A percentile compares a stretch with the other conserved stretches of the same genome.
phyloP scores from a whole-genome alignment of 2,329 filamentous ascomycete species.

The Colletotrichum tofieldiae region DNA sequence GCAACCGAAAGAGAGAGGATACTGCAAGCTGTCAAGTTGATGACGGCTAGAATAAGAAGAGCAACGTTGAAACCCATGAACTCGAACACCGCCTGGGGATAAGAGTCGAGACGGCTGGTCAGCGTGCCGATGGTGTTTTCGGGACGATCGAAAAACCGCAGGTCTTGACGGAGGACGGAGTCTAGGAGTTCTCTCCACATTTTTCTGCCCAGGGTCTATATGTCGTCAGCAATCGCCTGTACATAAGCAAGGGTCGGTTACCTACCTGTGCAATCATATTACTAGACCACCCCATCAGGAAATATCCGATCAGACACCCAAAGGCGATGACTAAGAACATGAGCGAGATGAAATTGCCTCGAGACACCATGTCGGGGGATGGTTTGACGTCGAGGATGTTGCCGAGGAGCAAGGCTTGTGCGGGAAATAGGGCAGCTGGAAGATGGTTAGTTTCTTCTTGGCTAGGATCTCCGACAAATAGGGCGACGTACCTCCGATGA shows the following conservation, averaged over 20 bases:
- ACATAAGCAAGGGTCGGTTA: slow-evolving; percentile 43
- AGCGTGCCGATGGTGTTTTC: slow-evolving; percentile 54
- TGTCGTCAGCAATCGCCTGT: slow-evolving; percentile 44
- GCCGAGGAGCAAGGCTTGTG: slow-evolving; percentile 59
- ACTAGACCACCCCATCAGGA: slow-evolving; percentile 43
- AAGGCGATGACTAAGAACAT: slow-evolving; percentile 51
- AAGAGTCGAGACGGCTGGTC: slow-evolving; percentile 49
- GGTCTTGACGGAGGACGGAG: slow-evolving; percentile 55
- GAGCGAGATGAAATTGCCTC: slow-evolving; percentile 58
- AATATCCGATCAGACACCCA: slow-evolving; percentile 46
- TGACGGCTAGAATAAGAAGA: slow-evolving; percentile 52
- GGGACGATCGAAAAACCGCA: slow-evolving; percentile 57
- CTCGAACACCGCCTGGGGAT: slow-evolving; percentile 60
- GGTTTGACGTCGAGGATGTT: slow-evolving; percentile 57
- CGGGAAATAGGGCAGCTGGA: slow-evolving; percentile 56
- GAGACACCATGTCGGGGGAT: slow-evolving; percentile 40
- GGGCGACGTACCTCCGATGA: slow-evolving; percentile 8
- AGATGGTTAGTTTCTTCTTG: not conserved
- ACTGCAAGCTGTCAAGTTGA: slow-evolving; percentile 57
- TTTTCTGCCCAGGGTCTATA: slow-evolving; percentile 31
- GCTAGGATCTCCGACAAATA: not conserved
- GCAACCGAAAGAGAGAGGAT: slow-evolving; percentile 58
- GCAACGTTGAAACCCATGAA: slow-evolving; percentile 61
- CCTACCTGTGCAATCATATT: not conserved
- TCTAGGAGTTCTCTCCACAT: slow-evolving; percentile 7